These are phyloP conservation scores for Termitomyces sp. DNA, from an alignment of 768 basidiomycete genomes.

Conservation along the genomic window DNA sequence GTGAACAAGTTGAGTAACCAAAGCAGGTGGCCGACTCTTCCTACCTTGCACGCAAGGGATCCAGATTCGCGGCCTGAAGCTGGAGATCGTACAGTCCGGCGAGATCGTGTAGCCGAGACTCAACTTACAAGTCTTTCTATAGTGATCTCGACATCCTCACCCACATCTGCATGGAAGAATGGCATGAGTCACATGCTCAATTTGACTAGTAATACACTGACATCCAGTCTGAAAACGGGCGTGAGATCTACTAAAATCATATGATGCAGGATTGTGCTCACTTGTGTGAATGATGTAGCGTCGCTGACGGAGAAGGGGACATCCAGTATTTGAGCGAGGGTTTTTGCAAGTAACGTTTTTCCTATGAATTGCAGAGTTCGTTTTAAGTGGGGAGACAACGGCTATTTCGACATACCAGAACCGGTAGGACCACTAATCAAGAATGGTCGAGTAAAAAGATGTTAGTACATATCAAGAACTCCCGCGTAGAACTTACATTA, in stretches of 20 bases:
- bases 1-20: constrained; percentile 1
- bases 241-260: neutral
- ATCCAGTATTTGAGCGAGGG: constrained; percentile 85
- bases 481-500: constrained; percentile 52
- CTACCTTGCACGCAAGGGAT: constrained; percentile 76
- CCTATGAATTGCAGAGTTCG: constrained; percentile 35
- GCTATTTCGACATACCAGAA: constrained; percentile 45
- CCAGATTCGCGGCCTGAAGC: constrained; percentile 89
- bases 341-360: constrained; percentile 87
- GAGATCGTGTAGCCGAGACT: neutral
- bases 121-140: constrained; percentile 72
- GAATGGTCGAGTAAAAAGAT: constrained; percentile 15
- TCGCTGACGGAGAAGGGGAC: constrained; percentile 94
- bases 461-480: neutral
- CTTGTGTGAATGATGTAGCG: constrained; percentile 92
- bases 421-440: constrained; percentile 71
- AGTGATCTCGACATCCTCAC: constrained; percentile 93
- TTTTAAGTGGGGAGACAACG: neutral
- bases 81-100: constrained; percentile 21
- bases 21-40: neutral
- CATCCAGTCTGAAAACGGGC: constrained; percentile 54
- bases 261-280: constrained; percentile 17
- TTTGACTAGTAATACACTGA: constrained; percentile 28
- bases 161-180: constrained; percentile 58
- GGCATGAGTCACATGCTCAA: constrained; percentile 4